A percentile compares a stretch with the other conserved stretches of the same genome.
Evolutionary conservation across 2,329 filamentous ascomycete genomes (phyloP).

Genomic region (Fusarium kyushuense): DNA sequence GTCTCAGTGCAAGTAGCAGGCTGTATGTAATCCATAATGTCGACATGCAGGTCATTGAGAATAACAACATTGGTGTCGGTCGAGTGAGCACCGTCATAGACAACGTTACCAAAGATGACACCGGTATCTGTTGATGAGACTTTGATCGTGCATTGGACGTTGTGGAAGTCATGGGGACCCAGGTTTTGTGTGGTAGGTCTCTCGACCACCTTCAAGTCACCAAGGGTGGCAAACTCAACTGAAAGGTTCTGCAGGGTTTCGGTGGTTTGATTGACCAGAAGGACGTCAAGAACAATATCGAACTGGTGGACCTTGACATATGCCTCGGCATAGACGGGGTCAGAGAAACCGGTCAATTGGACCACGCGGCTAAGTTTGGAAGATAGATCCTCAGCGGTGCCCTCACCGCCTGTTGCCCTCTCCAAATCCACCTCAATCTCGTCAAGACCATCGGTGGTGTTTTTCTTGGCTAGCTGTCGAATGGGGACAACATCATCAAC

Average conservation of each 20-base stretch:
- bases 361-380: slow-evolving; percentile 97
- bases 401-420: slow-evolving; percentile 92
- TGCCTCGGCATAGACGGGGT: slow-evolving; percentile 97
- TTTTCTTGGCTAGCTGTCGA: slow-evolving; percentile 93
- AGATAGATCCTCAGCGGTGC: slow-evolving; percentile 83
- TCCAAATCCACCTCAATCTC: slow-evolving; percentile 91
- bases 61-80: slow-evolving; percentile 98
- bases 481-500: slow-evolving; percentile 96
- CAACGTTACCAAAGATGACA: slow-evolving; percentile 98
- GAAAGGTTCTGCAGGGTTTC: slow-evolving; percentile 97
- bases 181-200: slow-evolving; percentile 96
- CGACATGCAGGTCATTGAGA: slow-evolving; percentile 96
- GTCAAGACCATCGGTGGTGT: slow-evolving; percentile 81
- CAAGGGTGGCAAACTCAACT: slow-evolving; percentile 97
- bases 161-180: slow-evolving; percentile 95
- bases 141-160: slow-evolving; percentile 98
- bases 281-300: slow-evolving; percentile 95
- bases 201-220: slow-evolving; percentile 97
- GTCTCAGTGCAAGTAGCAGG: slow-evolving; percentile 96
- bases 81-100: slow-evolving; percentile 93
- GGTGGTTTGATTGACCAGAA: slow-evolving; percentile 96
- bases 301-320: slow-evolving; percentile 99
- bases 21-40: slow-evolving; percentile 99
- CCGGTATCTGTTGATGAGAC: slow-evolving; percentile 98
- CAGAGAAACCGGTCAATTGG: slow-evolving; percentile 97